A percentile compares a stretch with the other conserved stretches of the same genome.
These are phyloP conservation scores for Tylopilus sp. DNA, from an alignment of 768 basidiomycete genomes.

Conservation along the genomic window DNA sequence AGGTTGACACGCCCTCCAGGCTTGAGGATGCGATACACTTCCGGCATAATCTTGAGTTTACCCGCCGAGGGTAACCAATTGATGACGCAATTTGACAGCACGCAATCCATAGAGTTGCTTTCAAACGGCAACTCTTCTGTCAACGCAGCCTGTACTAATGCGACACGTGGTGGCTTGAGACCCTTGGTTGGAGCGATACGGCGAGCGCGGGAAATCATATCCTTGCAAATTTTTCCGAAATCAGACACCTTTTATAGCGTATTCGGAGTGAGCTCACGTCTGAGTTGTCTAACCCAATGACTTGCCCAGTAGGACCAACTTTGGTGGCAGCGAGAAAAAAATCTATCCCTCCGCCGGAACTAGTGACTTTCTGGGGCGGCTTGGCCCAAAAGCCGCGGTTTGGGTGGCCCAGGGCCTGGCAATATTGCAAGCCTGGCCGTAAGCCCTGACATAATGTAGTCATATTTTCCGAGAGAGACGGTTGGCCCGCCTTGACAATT, in stretches of 20 bases:
- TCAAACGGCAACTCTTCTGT: constrained; percentile 46
- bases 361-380: no score
- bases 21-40: constrained; percentile 49
- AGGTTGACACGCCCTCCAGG: constrained; percentile 53
- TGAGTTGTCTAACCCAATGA: constrained; percentile 54
- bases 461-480: no score
- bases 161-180: constrained; percentile 45
- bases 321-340: constrained; percentile 50
- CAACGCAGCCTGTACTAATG: constrained; percentile 44
- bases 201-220: constrained; percentile 49
- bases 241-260: not conserved
- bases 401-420: no score
- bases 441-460: no score
- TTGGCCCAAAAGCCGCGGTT: no score
- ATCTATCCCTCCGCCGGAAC: constrained; percentile 55
- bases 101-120: constrained; percentile 47
- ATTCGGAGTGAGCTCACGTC: constrained; percentile 28
- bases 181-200: constrained; percentile 39
- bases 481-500: no score
- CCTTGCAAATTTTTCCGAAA: constrained; percentile 33
- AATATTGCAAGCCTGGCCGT: no score
- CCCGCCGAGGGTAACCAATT: constrained; percentile 44
- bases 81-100: constrained; percentile 57
- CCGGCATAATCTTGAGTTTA: constrained; percentile 42
- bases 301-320: constrained; percentile 47